Conservation (phyloP, 805 yeast species). For the Hanseniaspora occidentalis region DNA sequence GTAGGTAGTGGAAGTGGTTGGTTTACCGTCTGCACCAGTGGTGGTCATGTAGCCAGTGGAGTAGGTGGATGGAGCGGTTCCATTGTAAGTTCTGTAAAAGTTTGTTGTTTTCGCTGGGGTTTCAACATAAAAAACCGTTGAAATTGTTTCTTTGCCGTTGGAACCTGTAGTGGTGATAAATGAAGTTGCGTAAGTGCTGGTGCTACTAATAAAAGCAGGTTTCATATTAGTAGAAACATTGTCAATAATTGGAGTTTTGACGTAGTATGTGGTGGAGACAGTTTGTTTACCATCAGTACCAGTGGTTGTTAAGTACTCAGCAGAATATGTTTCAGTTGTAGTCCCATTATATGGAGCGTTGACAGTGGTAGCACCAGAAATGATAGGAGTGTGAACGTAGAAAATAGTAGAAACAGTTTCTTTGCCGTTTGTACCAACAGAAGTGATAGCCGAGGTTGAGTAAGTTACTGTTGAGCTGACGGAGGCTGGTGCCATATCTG, state of each 20-base stretch:
- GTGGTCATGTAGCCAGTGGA: too few relatives aligned
- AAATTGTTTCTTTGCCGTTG: constrained; percentile 7
- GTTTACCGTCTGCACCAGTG: too few relatives aligned
- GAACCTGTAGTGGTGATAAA: constrained; percentile 6
- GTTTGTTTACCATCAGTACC: constrained; percentile 9
- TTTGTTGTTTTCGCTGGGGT: too few relatives aligned
- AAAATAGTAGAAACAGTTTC: constrained; percentile 6
- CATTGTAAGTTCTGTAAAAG: too few relatives aligned
- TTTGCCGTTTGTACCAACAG: constrained; percentile 7
- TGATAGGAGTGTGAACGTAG: constrained; percentile 7
- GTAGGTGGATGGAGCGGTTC: too few relatives aligned
- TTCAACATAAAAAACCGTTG: constrained; percentile 7
- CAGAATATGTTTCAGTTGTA: constrained; percentile 2
- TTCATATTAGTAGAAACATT: background rate
- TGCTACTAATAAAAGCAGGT: background rate
- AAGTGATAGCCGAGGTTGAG: constrained; percentile 6
- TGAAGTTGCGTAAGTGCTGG: constrained; percentile 5
- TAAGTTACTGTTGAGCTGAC: constrained; percentile 1
- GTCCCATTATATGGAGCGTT: background rate
- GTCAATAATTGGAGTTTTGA: constrained; percentile 6
- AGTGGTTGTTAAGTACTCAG: constrained; percentile 5
- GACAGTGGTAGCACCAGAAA: background rate
- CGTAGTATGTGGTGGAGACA: constrained; percentile 6
- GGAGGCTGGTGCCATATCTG: background rate
- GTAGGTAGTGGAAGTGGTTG: too few relatives aligned